phyloP scores from a whole-genome alignment of 192 early-diverging fungal species.

The Diversispora epigaea region DNA sequence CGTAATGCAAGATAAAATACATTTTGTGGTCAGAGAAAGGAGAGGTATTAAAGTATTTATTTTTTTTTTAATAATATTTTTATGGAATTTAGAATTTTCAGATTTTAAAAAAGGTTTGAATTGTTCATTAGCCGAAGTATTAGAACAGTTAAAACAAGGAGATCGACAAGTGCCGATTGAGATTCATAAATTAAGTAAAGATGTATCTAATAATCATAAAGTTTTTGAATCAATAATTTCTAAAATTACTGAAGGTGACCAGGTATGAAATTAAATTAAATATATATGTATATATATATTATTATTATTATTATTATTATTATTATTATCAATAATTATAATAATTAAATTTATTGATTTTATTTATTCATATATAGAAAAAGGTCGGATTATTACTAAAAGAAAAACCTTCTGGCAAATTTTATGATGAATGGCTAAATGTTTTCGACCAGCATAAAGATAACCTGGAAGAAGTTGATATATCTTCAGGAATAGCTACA shows the following conservation, averaged over 20 bases:
- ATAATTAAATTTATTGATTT: too few relatives aligned
- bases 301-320: background rate
- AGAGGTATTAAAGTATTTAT: constrained; percentile 57
- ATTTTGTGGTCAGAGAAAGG: constrained; percentile 76
- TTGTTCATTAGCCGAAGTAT: constrained; percentile 45
- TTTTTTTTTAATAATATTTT: background rate
- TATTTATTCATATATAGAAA: constrained; percentile 47
- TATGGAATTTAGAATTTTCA: background rate
- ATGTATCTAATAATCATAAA: constrained; percentile 66
- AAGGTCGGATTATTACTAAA: constrained; percentile 76
- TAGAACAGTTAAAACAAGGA: constrained; percentile 65
- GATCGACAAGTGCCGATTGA: constrained; percentile 68
- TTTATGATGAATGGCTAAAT: constrained; percentile 76
- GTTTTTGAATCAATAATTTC: constrained; percentile 61
- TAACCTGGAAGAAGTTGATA: constrained; percentile 67
- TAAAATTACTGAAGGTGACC: constrained; percentile 41
- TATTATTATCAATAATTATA: background rate
- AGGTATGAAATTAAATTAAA: constrained; percentile 29
- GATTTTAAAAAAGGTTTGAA: background rate
- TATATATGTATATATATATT: background rate
- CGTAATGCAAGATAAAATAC: constrained; percentile 70
- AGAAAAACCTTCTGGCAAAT: constrained; percentile 74
- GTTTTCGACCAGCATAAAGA: constrained; percentile 53
- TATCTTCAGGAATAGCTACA: constrained; percentile 66
- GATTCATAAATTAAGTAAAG: constrained; percentile 76